Percentiles rank a stretch among this genome's conserved stretches.
Conservation (phyloP, 2,329 filamentous ascomycete genomes). For the Talaromyces sp. region DNA sequence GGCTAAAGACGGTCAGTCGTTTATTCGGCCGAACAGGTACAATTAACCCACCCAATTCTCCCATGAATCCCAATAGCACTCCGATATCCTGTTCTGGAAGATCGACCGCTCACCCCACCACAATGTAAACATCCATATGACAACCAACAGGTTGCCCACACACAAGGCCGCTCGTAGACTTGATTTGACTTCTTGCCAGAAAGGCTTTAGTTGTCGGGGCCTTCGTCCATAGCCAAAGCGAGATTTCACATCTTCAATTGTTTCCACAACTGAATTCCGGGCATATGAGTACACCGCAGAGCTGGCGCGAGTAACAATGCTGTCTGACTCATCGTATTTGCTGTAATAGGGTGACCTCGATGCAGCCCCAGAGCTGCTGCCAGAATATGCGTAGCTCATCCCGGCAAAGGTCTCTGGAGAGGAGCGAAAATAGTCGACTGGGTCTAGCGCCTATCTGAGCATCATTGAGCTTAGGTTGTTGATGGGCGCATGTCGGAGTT, state of each 20-base stretch:
- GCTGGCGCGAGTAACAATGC: slow-evolving; percentile 11
- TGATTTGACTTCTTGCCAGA: slow-evolving; percentile 14
- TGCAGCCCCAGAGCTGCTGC: slow-evolving; percentile 18
- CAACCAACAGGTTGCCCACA: slow-evolving; percentile 60
- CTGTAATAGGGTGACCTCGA: slow-evolving; percentile 20
- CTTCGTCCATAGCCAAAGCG: slow-evolving; percentile 6
- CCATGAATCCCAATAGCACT: slow-evolving; percentile 80
- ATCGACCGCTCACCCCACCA: slow-evolving; percentile 80
- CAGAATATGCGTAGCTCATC: slow-evolving; percentile 32
- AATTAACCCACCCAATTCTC: slow-evolving; percentile 71
- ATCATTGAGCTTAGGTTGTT: slow-evolving; percentile 1
- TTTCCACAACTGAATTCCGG: slow-evolving; percentile 18
- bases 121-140: slow-evolving; percentile 69
- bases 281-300: slow-evolving; percentile 16
- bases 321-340: slow-evolving; percentile 8
- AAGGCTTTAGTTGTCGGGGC: slow-evolving; percentile 10
- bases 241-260: slow-evolving; percentile 9
- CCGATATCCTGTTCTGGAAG: slow-evolving; percentile 63
- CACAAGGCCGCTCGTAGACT: slow-evolving; percentile 20
- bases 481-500: background rate
- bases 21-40: background rate
- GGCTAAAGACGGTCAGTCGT: slow-evolving; percentile 51
- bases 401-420: background rate
- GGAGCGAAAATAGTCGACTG: background rate
- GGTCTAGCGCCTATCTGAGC: background rate